A percentile compares a stretch with the other conserved stretches of the same genome.
Evolutionary conservation across 805 yeast genomes (phyloP).

Genomic region (Cyberlindnera meyerae): DNA sequence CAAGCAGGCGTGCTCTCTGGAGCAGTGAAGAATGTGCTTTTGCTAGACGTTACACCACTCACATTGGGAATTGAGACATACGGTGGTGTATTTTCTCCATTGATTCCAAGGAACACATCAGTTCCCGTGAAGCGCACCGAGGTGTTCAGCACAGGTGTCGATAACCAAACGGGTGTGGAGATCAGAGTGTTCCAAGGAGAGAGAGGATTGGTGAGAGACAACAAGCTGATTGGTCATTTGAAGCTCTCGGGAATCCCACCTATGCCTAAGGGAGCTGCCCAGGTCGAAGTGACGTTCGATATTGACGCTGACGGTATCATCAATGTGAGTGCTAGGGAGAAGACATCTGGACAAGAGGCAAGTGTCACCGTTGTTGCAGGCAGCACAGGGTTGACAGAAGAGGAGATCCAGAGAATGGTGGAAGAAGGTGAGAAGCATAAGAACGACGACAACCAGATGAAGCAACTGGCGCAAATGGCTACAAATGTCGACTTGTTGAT

Average conservation of each 20-base stretch:
- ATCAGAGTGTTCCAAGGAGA: slow-evolving; percentile 80
- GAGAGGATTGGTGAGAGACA: slow-evolving; percentile 70
- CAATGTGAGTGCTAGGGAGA: slow-evolving; percentile 77
- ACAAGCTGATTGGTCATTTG: slow-evolving; percentile 72
- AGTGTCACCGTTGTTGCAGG: slow-evolving; percentile 64
- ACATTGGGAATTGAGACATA: slow-evolving; percentile 81
- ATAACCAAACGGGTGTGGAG: slow-evolving; percentile 80
- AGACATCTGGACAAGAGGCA: slow-evolving; percentile 72
- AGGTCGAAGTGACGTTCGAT: slow-evolving; percentile 70
- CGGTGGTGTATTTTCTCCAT: slow-evolving; percentile 78
- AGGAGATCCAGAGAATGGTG: slow-evolving; percentile 59
- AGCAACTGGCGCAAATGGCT: slow-evolving; percentile 64
- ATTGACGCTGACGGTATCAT: slow-evolving; percentile 81
- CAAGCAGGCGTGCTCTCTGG: slow-evolving; percentile 87
- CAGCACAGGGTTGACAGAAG: slow-evolving; percentile 62
- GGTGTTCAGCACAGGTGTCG: slow-evolving; percentile 75
- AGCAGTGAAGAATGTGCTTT: slow-evolving; percentile 70
- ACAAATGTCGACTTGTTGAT: slow-evolving; percentile 73
- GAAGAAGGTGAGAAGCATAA: slow-evolving; percentile 62
- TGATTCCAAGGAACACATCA: slow-evolving; percentile 72
- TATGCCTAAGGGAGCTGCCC: slow-evolving; percentile 77
- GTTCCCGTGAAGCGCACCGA: slow-evolving; percentile 75
- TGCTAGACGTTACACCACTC: slow-evolving; percentile 79
- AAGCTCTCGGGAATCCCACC: slow-evolving; percentile 68
- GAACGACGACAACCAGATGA: slow-evolving; percentile 53